phyloP scores from a whole-genome alignment of 768 basidiomycete species.

The Trametes coccinea region DNA sequence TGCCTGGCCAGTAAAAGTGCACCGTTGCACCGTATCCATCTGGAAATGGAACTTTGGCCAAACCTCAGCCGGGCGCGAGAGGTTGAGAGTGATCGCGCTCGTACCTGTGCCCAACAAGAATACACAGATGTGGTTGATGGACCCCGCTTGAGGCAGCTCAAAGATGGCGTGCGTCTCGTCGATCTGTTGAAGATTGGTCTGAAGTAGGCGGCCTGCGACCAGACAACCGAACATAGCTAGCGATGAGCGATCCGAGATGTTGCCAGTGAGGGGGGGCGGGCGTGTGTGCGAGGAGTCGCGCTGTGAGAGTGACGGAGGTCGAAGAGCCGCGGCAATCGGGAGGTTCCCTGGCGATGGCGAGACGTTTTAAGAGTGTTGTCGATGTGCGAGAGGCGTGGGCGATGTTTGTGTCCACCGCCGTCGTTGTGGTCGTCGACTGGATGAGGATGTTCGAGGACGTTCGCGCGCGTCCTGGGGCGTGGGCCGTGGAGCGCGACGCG shows the following conservation, averaged over 20 bases:
- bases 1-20: slow-evolving; percentile 85
- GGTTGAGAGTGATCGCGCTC: slow-evolving; percentile 23
- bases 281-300: neutral
- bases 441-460: slow-evolving; percentile 17
- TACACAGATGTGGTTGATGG: slow-evolving; percentile 84
- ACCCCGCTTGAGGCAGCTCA: slow-evolving; percentile 66
- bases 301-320: neutral
- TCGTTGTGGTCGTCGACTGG: neutral
- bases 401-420: neutral
- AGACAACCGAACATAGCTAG: slow-evolving; percentile 73
- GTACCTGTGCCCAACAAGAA: slow-evolving; percentile 78
- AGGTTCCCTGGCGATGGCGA: neutral
- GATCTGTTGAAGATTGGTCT: slow-evolving; percentile 79
- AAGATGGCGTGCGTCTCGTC: slow-evolving; percentile 85
- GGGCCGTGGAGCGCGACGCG: neutral
- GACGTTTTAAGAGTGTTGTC: neutral
- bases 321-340: neutral
- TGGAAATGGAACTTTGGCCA: slow-evolving; percentile 66
- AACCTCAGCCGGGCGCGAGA: neutral
- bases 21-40: slow-evolving; percentile 83
- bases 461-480: slow-evolving; percentile 1
- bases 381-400: neutral
- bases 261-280: neutral
- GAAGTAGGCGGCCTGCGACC: slow-evolving; percentile 74
- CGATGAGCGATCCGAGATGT: no score